These are phyloP conservation scores for Globisporangium orthogonon DNA, from an alignment of 352 stramenopile genomes.

Conservation along the genomic window DNA sequence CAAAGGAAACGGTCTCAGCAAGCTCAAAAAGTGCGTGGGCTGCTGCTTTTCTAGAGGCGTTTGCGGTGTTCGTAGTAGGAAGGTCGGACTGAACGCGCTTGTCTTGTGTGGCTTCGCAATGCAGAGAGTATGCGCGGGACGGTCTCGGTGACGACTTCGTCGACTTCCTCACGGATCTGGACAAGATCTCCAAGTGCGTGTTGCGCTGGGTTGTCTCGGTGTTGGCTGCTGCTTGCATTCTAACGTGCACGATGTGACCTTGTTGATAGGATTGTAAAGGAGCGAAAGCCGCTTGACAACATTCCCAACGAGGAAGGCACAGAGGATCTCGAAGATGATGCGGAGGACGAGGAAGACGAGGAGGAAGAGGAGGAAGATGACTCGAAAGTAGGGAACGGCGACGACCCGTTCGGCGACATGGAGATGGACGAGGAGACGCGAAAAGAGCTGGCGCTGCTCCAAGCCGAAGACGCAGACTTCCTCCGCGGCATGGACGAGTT, in stretches of 20 bases:
- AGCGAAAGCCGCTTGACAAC: conserved; percentile 18
- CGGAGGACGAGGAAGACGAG: conserved; percentile 20
- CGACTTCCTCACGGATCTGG: conserved; percentile 64
- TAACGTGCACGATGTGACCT: neutral
- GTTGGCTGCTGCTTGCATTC: neutral
- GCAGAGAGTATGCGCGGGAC: conserved; percentile 73
- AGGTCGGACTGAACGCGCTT: neutral
- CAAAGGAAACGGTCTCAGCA: conserved; percentile 52
- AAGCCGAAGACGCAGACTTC: conserved; percentile 80
- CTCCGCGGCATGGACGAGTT: conserved; percentile 79
- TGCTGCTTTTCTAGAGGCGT: neutral
- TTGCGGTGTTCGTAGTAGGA: neutral
- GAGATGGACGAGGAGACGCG: conserved; percentile 82
- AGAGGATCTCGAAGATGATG: conserved; percentile 18
- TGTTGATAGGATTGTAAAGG: conserved; percentile 53
- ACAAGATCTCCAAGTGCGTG: conserved; percentile 67
- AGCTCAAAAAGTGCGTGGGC: conserved; percentile 51
- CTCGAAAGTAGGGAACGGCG: conserved; percentile 8
- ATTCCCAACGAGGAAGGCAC: conserved; percentile 18
- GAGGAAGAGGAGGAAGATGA: conserved; percentile 21
- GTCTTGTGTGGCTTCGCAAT: neutral
- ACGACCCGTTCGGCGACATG: conserved; percentile 28
- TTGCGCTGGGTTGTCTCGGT: neutral
- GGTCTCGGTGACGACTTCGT: conserved; percentile 77
- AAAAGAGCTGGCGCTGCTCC: conserved; percentile 63